Conservation (phyloP, 2,329 filamentous ascomycete species). For the Apiospora phragmitis region DNA sequence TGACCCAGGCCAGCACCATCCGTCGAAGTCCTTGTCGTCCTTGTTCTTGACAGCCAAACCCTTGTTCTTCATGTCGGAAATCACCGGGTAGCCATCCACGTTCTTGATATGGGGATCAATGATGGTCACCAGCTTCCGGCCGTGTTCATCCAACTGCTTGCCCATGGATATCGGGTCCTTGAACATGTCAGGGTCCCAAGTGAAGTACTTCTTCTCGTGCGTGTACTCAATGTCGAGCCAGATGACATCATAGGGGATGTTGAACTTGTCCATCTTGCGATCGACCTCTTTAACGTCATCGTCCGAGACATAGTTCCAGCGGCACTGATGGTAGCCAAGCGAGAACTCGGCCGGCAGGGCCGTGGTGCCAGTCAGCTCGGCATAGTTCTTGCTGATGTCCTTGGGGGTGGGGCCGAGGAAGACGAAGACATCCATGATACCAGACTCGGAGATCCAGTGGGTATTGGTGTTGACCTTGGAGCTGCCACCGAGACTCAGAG, state of each 20-base stretch:
- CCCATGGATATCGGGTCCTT: slow-evolving; percentile 84
- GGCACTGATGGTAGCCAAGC: slow-evolving; percentile 93
- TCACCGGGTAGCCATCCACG: slow-evolving; percentile 71
- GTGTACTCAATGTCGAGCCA: slow-evolving; percentile 99
- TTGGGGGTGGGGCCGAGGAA: slow-evolving; percentile 87
- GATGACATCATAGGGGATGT: slow-evolving; percentile 97
- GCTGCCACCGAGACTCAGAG: slow-evolving; percentile 70
- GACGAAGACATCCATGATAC: slow-evolving; percentile 88
- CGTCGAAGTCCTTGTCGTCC: slow-evolving; percentile 84
- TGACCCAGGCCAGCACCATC: slow-evolving; percentile 98
- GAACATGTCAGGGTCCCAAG: slow-evolving; percentile 90
- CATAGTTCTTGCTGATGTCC: slow-evolving; percentile 79
- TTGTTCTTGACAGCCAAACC: slow-evolving; percentile 87
- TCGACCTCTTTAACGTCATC: slow-evolving; percentile 97
- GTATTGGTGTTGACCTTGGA: slow-evolving; percentile 78
- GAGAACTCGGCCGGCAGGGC: slow-evolving; percentile 90
- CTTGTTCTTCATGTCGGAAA: slow-evolving; percentile 80
- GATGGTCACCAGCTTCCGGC: slow-evolving; percentile 88
- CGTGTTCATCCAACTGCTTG: slow-evolving; percentile 79
- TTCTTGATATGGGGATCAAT: slow-evolving; percentile 99
- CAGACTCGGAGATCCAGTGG: slow-evolving; percentile 95
- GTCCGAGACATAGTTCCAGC: slow-evolving; percentile 98
- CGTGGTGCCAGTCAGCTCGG: slow-evolving; percentile 87
- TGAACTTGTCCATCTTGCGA: slow-evolving; percentile 90
- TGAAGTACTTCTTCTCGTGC: slow-evolving; percentile 97